Evolutionary conservation across 805 yeast genomes (phyloP).

Genomic region (Kockiozyma suomiensis): DNA sequence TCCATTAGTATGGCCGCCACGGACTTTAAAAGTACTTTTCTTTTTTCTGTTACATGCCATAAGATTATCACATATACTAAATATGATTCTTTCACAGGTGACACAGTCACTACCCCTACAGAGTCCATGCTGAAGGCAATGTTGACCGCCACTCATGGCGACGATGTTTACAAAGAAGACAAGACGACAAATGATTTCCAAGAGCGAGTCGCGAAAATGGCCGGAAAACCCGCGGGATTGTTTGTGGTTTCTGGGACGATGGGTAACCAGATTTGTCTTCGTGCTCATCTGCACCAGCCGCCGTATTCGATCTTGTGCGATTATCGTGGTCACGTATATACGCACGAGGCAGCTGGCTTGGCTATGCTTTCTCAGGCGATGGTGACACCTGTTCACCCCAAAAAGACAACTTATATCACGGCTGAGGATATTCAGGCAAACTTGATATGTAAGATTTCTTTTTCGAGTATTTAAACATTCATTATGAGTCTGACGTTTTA

Average conservation of each 20-base stretch:
- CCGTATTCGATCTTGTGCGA: slow-evolving; percentile 88
- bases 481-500: not conserved
- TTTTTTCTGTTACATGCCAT: not conserved
- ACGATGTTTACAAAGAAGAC: slow-evolving; percentile 88
- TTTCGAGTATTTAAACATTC: not conserved
- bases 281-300: slow-evolving; percentile 77
- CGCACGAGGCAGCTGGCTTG: slow-evolving; percentile 88
- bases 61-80: too few relatives aligned
- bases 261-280: slow-evolving; percentile 82
- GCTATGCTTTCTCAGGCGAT: slow-evolving; percentile 89
- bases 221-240: slow-evolving; percentile 80
- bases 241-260: slow-evolving; percentile 88
- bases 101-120: slow-evolving; percentile 90
- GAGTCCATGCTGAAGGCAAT: slow-evolving; percentile 68
- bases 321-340: slow-evolving; percentile 78
- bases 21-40: slow-evolving; percentile 26
- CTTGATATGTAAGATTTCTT: slow-evolving; percentile 38
- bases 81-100: slow-evolving; percentile 42
- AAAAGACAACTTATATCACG: slow-evolving; percentile 66
- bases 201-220: slow-evolving; percentile 59
- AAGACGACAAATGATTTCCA: slow-evolving; percentile 67
- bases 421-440: slow-evolving; percentile 72
- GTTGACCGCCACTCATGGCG: slow-evolving; percentile 66
- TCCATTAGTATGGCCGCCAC: slow-evolving; percentile 27
- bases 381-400: slow-evolving; percentile 81